phyloP scores from a whole-genome alignment of 768 basidiomycete genomes.

The Cyclocybe cylindracea region DNA sequence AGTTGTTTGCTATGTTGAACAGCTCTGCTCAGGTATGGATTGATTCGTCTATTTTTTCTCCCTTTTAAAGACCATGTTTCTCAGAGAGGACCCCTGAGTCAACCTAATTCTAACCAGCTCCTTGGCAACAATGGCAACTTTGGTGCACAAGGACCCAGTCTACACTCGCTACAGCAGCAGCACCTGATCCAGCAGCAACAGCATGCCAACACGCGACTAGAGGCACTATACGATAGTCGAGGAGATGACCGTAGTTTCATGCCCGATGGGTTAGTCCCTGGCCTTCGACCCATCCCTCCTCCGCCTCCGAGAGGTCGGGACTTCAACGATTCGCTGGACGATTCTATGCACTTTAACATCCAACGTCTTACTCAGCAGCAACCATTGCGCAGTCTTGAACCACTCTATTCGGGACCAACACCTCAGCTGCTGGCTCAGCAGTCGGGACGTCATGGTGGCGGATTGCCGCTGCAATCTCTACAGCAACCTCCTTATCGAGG shows the following conservation, averaged over 20 bases:
- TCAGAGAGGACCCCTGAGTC: slow-evolving; percentile 31
- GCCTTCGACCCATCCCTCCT: slow-evolving; percentile 67
- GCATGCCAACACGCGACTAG: slow-evolving; percentile 52
- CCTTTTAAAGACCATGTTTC: slow-evolving; percentile 13
- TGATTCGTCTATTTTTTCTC: neutral
- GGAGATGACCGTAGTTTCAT: slow-evolving; percentile 77
- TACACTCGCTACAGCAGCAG: slow-evolving; percentile 44
- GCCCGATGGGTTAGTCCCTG: slow-evolving; percentile 86
- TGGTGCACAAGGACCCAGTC: slow-evolving; percentile 34
- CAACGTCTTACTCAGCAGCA: slow-evolving; percentile 54
- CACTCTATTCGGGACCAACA: slow-evolving; percentile 52
- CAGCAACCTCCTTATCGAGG: slow-evolving; percentile 70
- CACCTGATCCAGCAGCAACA: slow-evolving; percentile 43
- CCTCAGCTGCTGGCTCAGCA: slow-evolving; percentile 58
- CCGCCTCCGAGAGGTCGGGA: slow-evolving; percentile 58
- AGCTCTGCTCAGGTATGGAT: slow-evolving; percentile 70
- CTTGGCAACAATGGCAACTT: slow-evolving; percentile 30
- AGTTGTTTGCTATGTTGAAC: slow-evolving; percentile 79
- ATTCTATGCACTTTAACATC: slow-evolving; percentile 59
- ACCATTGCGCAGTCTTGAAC: slow-evolving; percentile 53
- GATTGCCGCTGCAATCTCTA: slow-evolving; percentile 57
- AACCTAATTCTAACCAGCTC: slow-evolving; percentile 18
- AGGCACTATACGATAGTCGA: slow-evolving; percentile 72
- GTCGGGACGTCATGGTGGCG: slow-evolving; percentile 47
- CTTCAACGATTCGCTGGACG: slow-evolving; percentile 62